Evolutionary conservation across 768 basidiomycete genomes (phyloP).

Genomic region (Lentinus tigrinus): DNA sequence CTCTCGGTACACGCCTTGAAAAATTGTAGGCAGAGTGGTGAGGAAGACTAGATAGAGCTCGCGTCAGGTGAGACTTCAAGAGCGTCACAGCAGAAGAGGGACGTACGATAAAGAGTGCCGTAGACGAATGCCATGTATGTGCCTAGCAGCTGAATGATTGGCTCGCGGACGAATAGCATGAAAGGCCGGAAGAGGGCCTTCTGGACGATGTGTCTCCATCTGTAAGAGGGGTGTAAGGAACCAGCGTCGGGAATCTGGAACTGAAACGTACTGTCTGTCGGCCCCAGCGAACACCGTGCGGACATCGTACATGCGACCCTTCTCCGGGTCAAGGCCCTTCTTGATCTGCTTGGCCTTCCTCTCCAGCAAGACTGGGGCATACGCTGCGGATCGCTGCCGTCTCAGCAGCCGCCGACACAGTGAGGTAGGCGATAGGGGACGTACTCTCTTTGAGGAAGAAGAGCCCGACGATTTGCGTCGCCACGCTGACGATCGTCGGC

Average conservation of each 20-base stretch:
- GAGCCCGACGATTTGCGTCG: conserved; percentile 53
- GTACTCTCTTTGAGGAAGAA: conserved; percentile 65
- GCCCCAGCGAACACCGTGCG: conserved; percentile 46
- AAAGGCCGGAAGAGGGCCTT: conserved; percentile 67
- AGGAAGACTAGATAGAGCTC: conserved; percentile 70
- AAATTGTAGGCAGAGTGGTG: conserved; percentile 63
- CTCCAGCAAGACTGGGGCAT: conserved; percentile 38
- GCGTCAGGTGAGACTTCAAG: too few species aligned
- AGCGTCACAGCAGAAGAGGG: background rate
- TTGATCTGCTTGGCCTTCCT: conserved; percentile 51
- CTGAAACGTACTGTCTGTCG: conserved; percentile 35
- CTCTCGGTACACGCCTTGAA: conserved; percentile 52
- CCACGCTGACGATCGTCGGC: conserved; percentile 54
- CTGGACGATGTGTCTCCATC: conserved; percentile 52
- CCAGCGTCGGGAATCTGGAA: background rate
- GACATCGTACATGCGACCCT: conserved; percentile 36
- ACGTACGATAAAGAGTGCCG: conserved; percentile 57
- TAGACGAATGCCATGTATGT: conserved; percentile 71
- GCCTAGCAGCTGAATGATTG: conserved; percentile 69
- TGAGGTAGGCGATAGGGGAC: conserved; percentile 18
- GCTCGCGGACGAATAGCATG: conserved; percentile 53
- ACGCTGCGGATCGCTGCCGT: conserved; percentile 20
- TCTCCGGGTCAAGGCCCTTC: conserved; percentile 43
- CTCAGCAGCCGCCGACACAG: background rate
- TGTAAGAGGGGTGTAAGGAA: conserved; percentile 23